These are phyloP conservation scores for Neonectria ditissima DNA, from an alignment of 2,329 filamentous ascomycete genomes.

Conservation along the genomic window DNA sequence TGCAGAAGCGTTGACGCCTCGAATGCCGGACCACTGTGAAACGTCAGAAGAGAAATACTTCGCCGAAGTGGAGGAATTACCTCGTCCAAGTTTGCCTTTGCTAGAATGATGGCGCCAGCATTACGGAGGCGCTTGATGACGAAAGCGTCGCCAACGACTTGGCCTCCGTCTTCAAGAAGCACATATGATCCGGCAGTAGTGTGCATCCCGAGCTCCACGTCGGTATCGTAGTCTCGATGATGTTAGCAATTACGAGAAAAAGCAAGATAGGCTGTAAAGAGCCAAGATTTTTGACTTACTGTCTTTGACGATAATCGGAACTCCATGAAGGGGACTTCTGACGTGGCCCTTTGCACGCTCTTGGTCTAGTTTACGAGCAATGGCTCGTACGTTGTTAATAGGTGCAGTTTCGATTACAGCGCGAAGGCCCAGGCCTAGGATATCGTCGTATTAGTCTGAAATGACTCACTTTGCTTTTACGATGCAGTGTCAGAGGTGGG, in stretches of 20 bases:
- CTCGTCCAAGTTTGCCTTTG: slow-evolving; percentile 33
- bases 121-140: slow-evolving; percentile 32
- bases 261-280: not conserved
- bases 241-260: no score
- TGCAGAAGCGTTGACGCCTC: not conserved
- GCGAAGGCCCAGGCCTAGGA: slow-evolving; percentile 2
- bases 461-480: no score
- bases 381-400: not conserved
- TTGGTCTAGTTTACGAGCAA: slow-evolving; percentile 25
- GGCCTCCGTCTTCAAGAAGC: slow-evolving; percentile 24
- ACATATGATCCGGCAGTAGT: slow-evolving; percentile 35
- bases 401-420: slow-evolving; percentile 7
- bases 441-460: no score
- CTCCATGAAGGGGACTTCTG: slow-evolving; percentile 38
- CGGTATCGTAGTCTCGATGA: slow-evolving; percentile 32
- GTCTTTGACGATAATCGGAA: slow-evolving; percentile 43
- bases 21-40: slow-evolving; percentile 4
- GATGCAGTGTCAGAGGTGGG: no score
- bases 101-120: slow-evolving; percentile 39
- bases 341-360: slow-evolving; percentile 36
- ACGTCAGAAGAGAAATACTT: not conserved
- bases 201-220: slow-evolving; percentile 34
- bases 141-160: slow-evolving; percentile 21
- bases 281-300: not conserved
- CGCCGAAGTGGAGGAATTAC: not conserved